phyloP scores from a whole-genome alignment of 345 rosid species.

The Hevea brasiliensis region DNA sequence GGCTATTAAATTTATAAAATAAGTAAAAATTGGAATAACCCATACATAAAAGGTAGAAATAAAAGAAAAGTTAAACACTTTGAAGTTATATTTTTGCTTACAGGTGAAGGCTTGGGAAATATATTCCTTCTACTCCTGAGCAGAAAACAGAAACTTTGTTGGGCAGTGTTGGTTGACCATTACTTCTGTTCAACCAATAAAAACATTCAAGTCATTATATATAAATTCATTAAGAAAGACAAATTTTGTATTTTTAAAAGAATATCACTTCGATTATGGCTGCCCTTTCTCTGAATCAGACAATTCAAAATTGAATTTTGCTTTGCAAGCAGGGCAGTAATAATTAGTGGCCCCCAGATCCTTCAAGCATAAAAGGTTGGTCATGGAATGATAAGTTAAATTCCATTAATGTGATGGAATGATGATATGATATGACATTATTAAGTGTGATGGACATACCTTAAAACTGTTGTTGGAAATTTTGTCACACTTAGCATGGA shows the following conservation, averaged over 20 bases:
- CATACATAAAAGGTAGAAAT: neutral
- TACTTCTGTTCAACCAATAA: slow-evolving; percentile 53
- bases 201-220: slow-evolving; percentile 19
- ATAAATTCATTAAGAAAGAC: neutral
- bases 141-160: slow-evolving; percentile 85
- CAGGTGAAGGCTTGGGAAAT: slow-evolving; percentile 92
- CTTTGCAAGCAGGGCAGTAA: slow-evolving; percentile 90
- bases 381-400: slow-evolving; percentile 14
- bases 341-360: slow-evolving; percentile 67
- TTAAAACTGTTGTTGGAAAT: slow-evolving; percentile 71
- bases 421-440: neutral
- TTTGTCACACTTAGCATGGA: slow-evolving; percentile 86
- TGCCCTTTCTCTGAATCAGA: slow-evolving; percentile 85
- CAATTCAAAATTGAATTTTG: slow-evolving; percentile 83
- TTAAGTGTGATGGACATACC: slow-evolving; percentile 47
- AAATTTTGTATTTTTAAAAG: neutral
- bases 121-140: slow-evolving; percentile 86
- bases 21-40: neutral
- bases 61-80: neutral
- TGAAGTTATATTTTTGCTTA: slow-evolving; percentile 44
- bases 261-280: slow-evolving; percentile 57
- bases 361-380: slow-evolving; percentile 42
- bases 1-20: neutral
- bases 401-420: slow-evolving; percentile 14
- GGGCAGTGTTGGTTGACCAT: slow-evolving; percentile 55